Conservation (phyloP, 345 rosid species). For the Moricandia moricandioides region DNA sequence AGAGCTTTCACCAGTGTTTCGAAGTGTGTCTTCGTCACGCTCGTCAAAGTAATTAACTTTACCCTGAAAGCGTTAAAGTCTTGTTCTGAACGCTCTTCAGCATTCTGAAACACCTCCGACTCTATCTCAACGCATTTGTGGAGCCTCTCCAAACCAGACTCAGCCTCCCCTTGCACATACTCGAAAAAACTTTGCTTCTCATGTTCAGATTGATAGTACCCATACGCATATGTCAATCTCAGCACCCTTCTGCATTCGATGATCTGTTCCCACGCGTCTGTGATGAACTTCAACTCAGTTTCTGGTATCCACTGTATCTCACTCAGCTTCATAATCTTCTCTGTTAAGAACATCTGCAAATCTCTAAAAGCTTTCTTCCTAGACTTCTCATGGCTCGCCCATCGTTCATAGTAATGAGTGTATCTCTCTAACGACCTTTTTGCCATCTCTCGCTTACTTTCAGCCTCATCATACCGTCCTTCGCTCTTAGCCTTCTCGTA, state of each 20-base stretch:
- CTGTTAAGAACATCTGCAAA: neutral
- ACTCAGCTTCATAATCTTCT: neutral
- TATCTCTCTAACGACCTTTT: neutral
- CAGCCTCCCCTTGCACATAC: constrained; percentile 18
- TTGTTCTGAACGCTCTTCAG: neutral
- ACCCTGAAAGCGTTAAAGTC: neutral
- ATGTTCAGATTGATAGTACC: neutral
- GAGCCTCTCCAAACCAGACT: constrained; percentile 16
- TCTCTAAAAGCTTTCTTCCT: neutral
- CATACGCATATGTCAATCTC: constrained; percentile 17
- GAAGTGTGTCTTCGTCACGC: neutral
- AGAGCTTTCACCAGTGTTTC: constrained; percentile 9
- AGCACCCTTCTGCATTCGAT: constrained; percentile 14
- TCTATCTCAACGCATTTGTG: constrained; percentile 14
- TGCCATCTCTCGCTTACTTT: neutral
- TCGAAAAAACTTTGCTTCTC: neutral
- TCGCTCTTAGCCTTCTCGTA: neutral
- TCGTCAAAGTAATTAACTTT: neutral
- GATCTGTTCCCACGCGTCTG: constrained; percentile 15
- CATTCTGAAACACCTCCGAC: neutral
- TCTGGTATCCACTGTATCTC: neutral
- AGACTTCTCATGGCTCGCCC: neutral
- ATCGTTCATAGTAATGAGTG: constrained; percentile 1
- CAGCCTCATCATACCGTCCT: neutral
- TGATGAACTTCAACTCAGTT: constrained; percentile 1